A percentile compares a stretch with the other conserved stretches of the same genome.
Conservation (phyloP, 139 green algal species). For the Pseudopediastrum boryanum region DNA sequence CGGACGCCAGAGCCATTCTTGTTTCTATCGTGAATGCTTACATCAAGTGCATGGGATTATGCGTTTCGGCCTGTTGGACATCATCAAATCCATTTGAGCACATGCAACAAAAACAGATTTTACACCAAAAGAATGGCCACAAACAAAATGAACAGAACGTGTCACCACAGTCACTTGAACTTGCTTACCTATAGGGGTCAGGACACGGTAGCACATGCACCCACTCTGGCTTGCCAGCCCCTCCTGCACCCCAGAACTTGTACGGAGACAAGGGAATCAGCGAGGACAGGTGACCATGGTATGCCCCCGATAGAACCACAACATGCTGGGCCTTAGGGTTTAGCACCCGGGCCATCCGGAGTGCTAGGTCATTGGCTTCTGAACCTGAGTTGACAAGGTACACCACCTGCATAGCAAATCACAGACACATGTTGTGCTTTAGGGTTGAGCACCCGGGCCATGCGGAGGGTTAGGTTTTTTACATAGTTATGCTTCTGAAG, state of each 20-base stretch:
- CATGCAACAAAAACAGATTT: too few species aligned
- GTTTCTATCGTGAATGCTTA: too few species aligned
- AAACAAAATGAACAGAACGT: too few species aligned
- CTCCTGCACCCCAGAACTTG: constrained; percentile 77
- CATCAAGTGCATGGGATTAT: too few species aligned
- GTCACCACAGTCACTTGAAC: too few species aligned
- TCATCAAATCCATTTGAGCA: too few species aligned
- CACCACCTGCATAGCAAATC: constrained; percentile 46
- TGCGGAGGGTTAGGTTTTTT: constrained; percentile 89
- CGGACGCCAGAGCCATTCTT: too few species aligned
- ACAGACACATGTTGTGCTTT: constrained; percentile 48
- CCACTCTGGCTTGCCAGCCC: constrained; percentile 35
- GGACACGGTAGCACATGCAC: constrained; percentile 70
- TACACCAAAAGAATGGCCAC: too few species aligned
- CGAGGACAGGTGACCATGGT: constrained; percentile 77
- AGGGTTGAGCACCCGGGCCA: constrained; percentile 42
- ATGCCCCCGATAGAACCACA: constrained; percentile 69
- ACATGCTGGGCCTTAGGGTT: constrained; percentile 45
- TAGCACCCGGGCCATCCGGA: constrained; percentile 63
- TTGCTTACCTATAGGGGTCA: constrained; percentile 56
- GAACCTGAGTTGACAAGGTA: constrained; percentile 84
- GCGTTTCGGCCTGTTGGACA: too few species aligned
- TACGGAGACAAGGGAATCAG: constrained; percentile 66
- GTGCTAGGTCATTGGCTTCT: constrained; percentile 91
- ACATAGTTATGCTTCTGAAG: too few species aligned